Base-by-base conservation (phyloP, 1,284 basidiomycete species). In the Sporisorium reilianum region DNA sequence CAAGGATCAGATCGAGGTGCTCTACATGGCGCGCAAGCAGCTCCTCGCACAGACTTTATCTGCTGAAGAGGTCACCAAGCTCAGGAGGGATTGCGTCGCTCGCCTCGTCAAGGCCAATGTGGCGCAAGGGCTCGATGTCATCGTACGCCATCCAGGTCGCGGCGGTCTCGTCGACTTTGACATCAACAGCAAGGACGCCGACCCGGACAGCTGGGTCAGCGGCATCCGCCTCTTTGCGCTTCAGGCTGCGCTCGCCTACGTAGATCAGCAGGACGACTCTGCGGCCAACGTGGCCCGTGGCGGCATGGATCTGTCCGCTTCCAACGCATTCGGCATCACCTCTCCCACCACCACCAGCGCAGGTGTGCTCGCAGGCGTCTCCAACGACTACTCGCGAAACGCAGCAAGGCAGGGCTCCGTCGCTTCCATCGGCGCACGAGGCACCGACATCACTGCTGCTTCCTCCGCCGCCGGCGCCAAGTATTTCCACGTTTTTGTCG, bases 111-210 rank as follows among this genome's bases (percentile, higher is more conserved):
- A 90, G 60, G 94, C 93, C 49, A 99, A 98, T 84, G 89, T 97
- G 59, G 91, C 93, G 0, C 95, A 98, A 82, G 93, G 92, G 3
- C 87, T 97, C 49, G 96, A 98, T 82, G 91, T 98, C 65, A 96
- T 99, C 78, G 95, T 98, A 12, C 89, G 96, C 22, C 95, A 97
- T 86, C 92, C 95, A 14, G 91, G 90, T 11, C 93, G 93, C 87
- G 95, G 95, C 20, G 92, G 91, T 5, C 88, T 98, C 23, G 92
- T 95, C 28, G 93, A 85, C 44, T 78, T 80, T 42, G 77, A 81
- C 58, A 70, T 81, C 58, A 72, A 57, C 53, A 75, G 70, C 42
- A 76, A 72, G 46, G 71, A 75, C 20, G 64, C 71, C 3, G 72
- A 82, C 44, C 64, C 65, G 14, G 79, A 80, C 30, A 82, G 78